Conservation (phyloP, 2,329 filamentous ascomycete species). For the Fusarium gaditjirri region DNA sequence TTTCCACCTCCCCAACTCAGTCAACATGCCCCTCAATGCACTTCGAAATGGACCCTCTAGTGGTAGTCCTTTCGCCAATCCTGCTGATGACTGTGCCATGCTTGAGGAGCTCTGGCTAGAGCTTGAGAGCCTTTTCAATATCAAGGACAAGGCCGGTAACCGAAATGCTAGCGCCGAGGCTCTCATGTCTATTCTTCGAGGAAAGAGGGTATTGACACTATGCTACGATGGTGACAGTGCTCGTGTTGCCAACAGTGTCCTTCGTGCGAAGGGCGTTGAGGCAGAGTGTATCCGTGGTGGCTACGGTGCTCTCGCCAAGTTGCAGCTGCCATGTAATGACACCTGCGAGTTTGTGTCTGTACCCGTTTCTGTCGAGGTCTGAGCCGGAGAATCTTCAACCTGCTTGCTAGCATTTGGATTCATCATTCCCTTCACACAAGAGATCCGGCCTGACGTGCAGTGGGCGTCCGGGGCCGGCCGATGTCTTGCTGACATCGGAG, state of each 20-base stretch:
- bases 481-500: not conserved
- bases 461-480: slow-evolving; percentile 34
- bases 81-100: slow-evolving; percentile 57
- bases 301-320: slow-evolving; percentile 39
- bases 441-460: slow-evolving; percentile 37
- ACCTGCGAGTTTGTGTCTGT: slow-evolving; percentile 38
- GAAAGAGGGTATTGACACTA: slow-evolving; percentile 56
- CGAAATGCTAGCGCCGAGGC: slow-evolving; percentile 44
- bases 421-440: not conserved
- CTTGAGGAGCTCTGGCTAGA: slow-evolving; percentile 61
- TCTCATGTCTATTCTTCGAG: slow-evolving; percentile 46
- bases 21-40: slow-evolving; percentile 57
- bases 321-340: slow-evolving; percentile 43
- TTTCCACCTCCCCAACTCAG: slow-evolving; percentile 58
- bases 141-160: slow-evolving; percentile 44
- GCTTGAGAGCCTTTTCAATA: slow-evolving; percentile 57
- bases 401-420: not conserved
- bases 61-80: slow-evolving; percentile 51
- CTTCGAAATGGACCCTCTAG: slow-evolving; percentile 44
- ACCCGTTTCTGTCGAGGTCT: slow-evolving; percentile 42
- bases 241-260: slow-evolving; percentile 63
- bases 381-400: not conserved
- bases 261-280: slow-evolving; percentile 61
- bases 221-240: slow-evolving; percentile 66
- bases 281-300: slow-evolving; percentile 61